Percentiles rank a stretch among this genome's conserved stretches.
Conservation (phyloP, 495 filamentous ascomycete species). For the Hyaloscypha finlandica region DNA sequence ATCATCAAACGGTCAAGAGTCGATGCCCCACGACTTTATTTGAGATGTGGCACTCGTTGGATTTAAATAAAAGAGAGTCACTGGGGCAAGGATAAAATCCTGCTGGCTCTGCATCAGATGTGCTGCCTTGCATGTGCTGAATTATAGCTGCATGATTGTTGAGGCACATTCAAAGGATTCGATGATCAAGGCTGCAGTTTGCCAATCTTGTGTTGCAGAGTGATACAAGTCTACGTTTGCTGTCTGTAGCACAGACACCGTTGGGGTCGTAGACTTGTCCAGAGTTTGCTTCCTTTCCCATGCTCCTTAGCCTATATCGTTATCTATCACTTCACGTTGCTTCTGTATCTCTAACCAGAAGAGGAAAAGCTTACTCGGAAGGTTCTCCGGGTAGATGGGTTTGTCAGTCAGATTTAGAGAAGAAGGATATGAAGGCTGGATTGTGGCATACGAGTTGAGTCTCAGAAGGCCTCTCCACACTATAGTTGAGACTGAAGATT, state of each 20-base stretch:
- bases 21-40: neutral
- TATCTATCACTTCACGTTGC: constrained; percentile 26
- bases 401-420: constrained; percentile 24
- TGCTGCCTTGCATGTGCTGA: constrained; percentile 23
- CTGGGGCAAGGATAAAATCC: neutral
- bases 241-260: constrained; percentile 22
- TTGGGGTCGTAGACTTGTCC: constrained; percentile 14
- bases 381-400: constrained; percentile 20
- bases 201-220: neutral
- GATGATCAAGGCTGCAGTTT: constrained; percentile 2
- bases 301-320: constrained; percentile 20
- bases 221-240: constrained; percentile 27
- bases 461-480: neutral
- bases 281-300: constrained; percentile 27
- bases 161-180: constrained; percentile 5
- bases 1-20: constrained; percentile 11
- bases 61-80: constrained; percentile 19
- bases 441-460: constrained; percentile 13
- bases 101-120: constrained; percentile 19
- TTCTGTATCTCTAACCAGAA: constrained; percentile 12
- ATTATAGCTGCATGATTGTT: constrained; percentile 10
- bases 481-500: neutral
- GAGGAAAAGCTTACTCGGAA: constrained; percentile 18
- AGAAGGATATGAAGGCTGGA: constrained; percentile 5
- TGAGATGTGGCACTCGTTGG: constrained; percentile 16